Conservation (phyloP, 768 basidiomycete genomes). For the Podaxis mareebaensis region DNA sequence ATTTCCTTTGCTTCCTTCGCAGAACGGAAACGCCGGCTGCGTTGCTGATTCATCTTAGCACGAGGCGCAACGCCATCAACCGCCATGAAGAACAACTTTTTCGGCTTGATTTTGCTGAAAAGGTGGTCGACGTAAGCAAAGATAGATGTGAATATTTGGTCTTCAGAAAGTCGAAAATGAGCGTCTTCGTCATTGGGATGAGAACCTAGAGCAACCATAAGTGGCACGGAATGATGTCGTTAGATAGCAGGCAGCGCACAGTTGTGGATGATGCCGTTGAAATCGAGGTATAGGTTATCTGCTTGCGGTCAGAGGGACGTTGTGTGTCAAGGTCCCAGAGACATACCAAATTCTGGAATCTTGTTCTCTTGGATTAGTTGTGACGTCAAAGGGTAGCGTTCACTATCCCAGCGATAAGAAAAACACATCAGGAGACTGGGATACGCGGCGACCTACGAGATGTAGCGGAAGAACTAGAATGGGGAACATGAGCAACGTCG, state of each 20-base stretch:
- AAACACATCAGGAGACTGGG: not conserved
- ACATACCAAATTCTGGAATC: constrained; percentile 94
- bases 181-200: constrained; percentile 97
- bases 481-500: not conserved
- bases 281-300: constrained; percentile 94
- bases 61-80: constrained; percentile 97
- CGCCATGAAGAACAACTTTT: constrained; percentile 98
- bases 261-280: constrained; percentile 91
- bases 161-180: constrained; percentile 93
- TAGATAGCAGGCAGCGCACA: constrained; percentile 40
- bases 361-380: constrained; percentile 98
- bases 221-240: not conserved
- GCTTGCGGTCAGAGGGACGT: constrained; percentile 19
- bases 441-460: constrained; percentile 65
- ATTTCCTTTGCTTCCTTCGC: constrained; percentile 91
- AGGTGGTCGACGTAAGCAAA: constrained; percentile 97
- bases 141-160: constrained; percentile 96
- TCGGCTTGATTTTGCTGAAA: constrained; percentile 96
- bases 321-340: not conserved
- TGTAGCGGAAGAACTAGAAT: constrained; percentile 90
- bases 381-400: constrained; percentile 97
- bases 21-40: constrained; percentile 89
- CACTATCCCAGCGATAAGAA: constrained; percentile 44
- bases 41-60: constrained; percentile 99
- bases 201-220: constrained; percentile 51